phyloP scores from a whole-genome alignment of 2,329 filamentous ascomycete genomes.

The Aaosphaeria arxii region DNA sequence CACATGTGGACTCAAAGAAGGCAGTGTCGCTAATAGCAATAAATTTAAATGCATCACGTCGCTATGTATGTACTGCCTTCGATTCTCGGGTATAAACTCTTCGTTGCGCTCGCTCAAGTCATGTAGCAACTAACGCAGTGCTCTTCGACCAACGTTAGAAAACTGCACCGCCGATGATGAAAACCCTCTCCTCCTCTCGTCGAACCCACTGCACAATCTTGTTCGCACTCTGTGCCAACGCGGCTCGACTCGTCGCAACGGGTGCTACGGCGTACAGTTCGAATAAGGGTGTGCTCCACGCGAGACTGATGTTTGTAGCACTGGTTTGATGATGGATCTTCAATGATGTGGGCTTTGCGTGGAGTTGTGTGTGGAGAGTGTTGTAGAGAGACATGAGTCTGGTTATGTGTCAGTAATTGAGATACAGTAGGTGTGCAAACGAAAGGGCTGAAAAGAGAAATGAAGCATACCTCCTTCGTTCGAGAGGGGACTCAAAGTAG shows the following conservation, averaged over 20 bases:
- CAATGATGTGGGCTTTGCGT: constrained; percentile 77
- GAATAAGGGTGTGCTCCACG: constrained; percentile 87
- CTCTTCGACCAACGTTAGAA: constrained; percentile 30
- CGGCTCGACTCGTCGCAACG: constrained; percentile 59
- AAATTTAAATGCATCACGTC: no score
- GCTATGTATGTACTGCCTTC: no score
- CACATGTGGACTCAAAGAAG: no score
- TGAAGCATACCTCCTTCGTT: constrained; percentile 56
- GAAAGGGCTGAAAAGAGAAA: not conserved
- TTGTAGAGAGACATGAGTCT: constrained; percentile 82
- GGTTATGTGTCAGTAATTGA: not conserved
- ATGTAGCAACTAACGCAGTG: no score
- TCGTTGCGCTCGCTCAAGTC: no score
- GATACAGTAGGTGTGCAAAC: not conserved
- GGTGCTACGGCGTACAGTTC: constrained; percentile 95
- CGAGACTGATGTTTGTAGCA: constrained; percentile 71
- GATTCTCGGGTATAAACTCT: no score
- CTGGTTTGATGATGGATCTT: constrained; percentile 80
- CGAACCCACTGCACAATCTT: constrained; percentile 89
- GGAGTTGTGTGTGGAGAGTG: constrained; percentile 78
- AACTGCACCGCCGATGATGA: constrained; percentile 97
- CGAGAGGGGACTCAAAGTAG: constrained; percentile 59
- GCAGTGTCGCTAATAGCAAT: no score
- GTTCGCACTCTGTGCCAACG: constrained; percentile 81
- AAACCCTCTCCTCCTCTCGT: constrained; percentile 86